phyloP scores from a whole-genome alignment of 164 flowering plant species.

The Nymphaea thermarum region DNA sequence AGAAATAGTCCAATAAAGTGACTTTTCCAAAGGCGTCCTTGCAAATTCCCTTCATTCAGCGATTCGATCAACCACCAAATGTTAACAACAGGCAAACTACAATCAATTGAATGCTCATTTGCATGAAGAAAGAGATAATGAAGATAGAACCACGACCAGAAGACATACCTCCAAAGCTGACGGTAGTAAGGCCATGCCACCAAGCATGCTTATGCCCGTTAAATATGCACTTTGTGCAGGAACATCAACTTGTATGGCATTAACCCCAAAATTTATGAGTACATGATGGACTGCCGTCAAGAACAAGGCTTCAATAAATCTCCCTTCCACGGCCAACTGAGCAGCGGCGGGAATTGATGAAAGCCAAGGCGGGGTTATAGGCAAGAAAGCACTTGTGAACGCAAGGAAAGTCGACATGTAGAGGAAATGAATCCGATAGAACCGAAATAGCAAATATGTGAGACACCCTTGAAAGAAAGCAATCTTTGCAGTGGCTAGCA shows the following conservation, averaged over 20 bases:
- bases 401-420: conserved; percentile 16
- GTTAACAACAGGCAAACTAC: too few species aligned
- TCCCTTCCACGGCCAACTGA: conserved; percentile 13
- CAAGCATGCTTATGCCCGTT: conserved; percentile 18
- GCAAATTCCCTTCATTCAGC: too few species aligned
- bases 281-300: conserved; percentile 10
- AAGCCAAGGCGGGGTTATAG: conserved; percentile 13
- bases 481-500: conserved; percentile 17
- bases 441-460: conserved; percentile 17
- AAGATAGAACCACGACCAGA: neutral
- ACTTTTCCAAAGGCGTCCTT: too few species aligned
- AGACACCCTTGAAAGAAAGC: conserved; percentile 16
- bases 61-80: too few species aligned
- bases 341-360: conserved; percentile 16
- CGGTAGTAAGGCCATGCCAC: conserved; percentile 20
- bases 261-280: conserved; percentile 13
- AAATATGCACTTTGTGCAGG: conserved; percentile 15
- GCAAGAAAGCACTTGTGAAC: conserved; percentile 13
- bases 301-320: conserved; percentile 14
- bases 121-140: neutral
- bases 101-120: too few species aligned
- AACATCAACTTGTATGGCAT: conserved; percentile 15
- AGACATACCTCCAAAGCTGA: conserved; percentile 14
- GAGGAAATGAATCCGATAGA: conserved; percentile 15
- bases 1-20: too few species aligned